Base-by-base conservation (phyloP, 1,139 yeast genomes). In the Scheffersomyces titani region DNA sequence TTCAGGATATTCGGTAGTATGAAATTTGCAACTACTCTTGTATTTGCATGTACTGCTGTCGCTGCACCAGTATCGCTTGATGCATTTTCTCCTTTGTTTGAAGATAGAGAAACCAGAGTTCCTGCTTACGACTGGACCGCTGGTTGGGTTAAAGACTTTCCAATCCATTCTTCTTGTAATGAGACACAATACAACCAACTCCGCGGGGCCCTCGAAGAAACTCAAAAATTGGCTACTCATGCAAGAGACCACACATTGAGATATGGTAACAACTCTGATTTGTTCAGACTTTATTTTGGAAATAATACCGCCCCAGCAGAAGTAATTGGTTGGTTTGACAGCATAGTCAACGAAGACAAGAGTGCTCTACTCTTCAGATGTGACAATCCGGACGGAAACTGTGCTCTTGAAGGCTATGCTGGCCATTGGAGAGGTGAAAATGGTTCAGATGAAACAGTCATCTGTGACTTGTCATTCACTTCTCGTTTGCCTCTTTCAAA, bases 381-480 rank as follows among this genome's bases (percentile, higher is more conserved):
- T 30, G 40, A 30, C 40, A 55, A 77, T 74, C 11, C 65, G 20
- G 78, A 75, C 57, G 72, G 70, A 0, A 70, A 71, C 54, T 75
- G 80, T 63, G 59, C 61, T 19, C 59, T 59, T 7, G 65, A 67
- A 46, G 73, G 74, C 19, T 74, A 74, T 71, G 77, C 77, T 9
- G 78, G 78, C 44, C 75, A 75, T 54, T 68, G 72, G 72, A 69
- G 77, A 65, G 74, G 78, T 52, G 69, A 65, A 44, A 72, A 72
- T 55, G 74, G 63, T 19, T 62, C 72, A 3, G 69, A 72, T 52
- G 75, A 75, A 59, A 74, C 63, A 19, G 65, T 63, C 19, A 66
- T 67, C 51, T 66, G 70, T 11, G 40, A 24, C 2, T 24, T 30
- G 16, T 30, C 16, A 16, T 30, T 30, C 40, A 11, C 16, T 30